Percentiles rank a stretch among this genome's conserved stretches.
These are phyloP conservation scores for Hyphopichia burtonii DNA, from an alignment of 1,139 yeast genomes.

Conservation along the genomic window DNA sequence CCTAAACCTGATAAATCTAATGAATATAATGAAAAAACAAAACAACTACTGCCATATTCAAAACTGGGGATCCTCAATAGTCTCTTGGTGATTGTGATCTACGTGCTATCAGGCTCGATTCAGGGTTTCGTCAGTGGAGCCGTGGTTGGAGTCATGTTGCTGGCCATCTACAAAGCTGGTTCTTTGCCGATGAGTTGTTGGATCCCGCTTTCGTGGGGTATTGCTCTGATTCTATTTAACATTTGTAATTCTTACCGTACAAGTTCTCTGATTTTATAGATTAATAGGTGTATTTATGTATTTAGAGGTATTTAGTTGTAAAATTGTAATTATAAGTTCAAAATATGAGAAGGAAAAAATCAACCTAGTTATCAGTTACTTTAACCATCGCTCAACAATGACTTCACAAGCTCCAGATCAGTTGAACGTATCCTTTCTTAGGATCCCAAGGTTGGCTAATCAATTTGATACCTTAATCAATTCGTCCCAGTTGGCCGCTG, in stretches of 20 bases:
- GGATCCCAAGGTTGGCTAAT: background rate
- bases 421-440: background rate
- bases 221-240: conserved; percentile 64
- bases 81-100: conserved; percentile 45
- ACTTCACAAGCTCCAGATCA: background rate
- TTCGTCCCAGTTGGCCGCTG: background rate
- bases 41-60: background rate
- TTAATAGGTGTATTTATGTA: background rate
- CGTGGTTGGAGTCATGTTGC: conserved; percentile 61
- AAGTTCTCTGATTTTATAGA: conserved; percentile 13
- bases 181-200: conserved; percentile 85
- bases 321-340: no score
- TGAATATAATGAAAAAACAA: background rate
- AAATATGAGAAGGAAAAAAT: no score
- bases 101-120: conserved; percentile 52
- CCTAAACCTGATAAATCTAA: background rate
- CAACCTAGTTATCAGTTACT: no score
- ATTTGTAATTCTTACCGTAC: conserved; percentile 61
- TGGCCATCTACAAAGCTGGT: conserved; percentile 75
- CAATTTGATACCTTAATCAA: background rate
- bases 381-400: no score
- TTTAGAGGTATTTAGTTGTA: no score
- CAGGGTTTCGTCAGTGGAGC: conserved; percentile 75
- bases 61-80: background rate
- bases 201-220: conserved; percentile 85